Percentiles rank a stretch among this genome's conserved stretches.
Conservation (phyloP, 495 filamentous ascomycete species). For the Hypoxylon perforatum region DNA sequence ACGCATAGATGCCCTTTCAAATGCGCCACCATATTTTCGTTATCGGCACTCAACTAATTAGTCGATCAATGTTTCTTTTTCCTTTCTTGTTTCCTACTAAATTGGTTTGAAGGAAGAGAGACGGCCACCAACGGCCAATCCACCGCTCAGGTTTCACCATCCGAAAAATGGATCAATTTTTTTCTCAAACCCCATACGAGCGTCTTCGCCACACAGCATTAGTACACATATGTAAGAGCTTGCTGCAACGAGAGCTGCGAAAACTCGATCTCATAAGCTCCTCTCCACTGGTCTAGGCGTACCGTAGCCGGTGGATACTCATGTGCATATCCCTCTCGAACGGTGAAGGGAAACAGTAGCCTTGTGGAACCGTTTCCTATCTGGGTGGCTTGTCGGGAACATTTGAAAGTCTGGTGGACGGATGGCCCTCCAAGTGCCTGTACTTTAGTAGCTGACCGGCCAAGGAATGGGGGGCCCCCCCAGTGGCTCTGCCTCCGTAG, state of each 20-base stretch:
- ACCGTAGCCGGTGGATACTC: conserved; percentile 8
- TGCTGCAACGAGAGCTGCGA: too few relatives aligned
- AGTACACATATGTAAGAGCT: not conserved
- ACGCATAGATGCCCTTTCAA: not conserved
- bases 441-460: conserved; percentile 15
- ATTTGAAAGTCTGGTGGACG: conserved; percentile 15
- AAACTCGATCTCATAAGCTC: not conserved
- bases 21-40: not conserved
- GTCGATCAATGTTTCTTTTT: not conserved
- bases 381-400: conserved; percentile 26
- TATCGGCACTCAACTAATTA: not conserved
- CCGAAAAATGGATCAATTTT: conserved; percentile 15
- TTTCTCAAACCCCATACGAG: conserved; percentile 16
- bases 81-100: conserved; percentile 5
- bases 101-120: conserved; percentile 5
- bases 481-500: conserved; percentile 43
- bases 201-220: conserved; percentile 19
- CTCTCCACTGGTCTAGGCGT: conserved; percentile 16
- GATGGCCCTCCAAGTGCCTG: not conserved
- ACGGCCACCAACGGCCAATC: conserved; percentile 17
- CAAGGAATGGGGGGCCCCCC: conserved; percentile 39
- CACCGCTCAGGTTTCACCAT: conserved; percentile 1
- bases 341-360: conserved; percentile 41
- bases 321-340: conserved; percentile 21
- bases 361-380: conserved; percentile 36